Base-by-base conservation (phyloP, 306 rosid genomes). In the Sphenostylis stenocarpa region DNA sequence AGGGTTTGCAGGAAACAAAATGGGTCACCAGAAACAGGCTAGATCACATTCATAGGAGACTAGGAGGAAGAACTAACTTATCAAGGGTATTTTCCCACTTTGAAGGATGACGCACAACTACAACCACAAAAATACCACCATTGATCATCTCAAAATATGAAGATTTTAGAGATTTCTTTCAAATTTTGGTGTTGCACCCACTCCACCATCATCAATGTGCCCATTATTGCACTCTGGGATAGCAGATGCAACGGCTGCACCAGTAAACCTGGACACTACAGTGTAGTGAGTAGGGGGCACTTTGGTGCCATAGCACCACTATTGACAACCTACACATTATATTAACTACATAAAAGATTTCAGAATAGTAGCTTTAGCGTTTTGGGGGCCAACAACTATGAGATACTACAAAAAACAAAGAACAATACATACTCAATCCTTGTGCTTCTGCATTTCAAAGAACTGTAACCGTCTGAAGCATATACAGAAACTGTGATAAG, bases 401-500 rank as follows among this genome's bases (percentile, higher is more conserved):
- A 38, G 43, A 38, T 13, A 10, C 12, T 38, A 9, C 43, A 38
- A 64, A 64, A n/a, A 67, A 61, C 29, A 72, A 21, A 53, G 33
- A 76, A 29, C 13, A 26, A 72, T 17, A 88, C 97, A 7, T 82
- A 96, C 99, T 96, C 98, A 65, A 96, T 93, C 85, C 99, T 88
- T 14, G 99, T 96, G 82, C 97, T 92, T 86, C 99, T 86, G 87
- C 99, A 96, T 83, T 93, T 96, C 90, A 96, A 84, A 71, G 99
- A 96, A 83, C 99, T 96, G 90, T 92, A 96, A 80, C 92, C 88
- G 86, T 96, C 99, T 8, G 98, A 96, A 45, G 98, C 98, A 90
- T 96, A 96, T 65, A 96, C 99, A 33, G 99, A 96, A 79, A 93
- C 99, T 44, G 99, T 96, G 90, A 96, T 93, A 77, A 96, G 99